phyloP scores from a whole-genome alignment of 129 eudicot species.

The Silybum marianum region DNA sequence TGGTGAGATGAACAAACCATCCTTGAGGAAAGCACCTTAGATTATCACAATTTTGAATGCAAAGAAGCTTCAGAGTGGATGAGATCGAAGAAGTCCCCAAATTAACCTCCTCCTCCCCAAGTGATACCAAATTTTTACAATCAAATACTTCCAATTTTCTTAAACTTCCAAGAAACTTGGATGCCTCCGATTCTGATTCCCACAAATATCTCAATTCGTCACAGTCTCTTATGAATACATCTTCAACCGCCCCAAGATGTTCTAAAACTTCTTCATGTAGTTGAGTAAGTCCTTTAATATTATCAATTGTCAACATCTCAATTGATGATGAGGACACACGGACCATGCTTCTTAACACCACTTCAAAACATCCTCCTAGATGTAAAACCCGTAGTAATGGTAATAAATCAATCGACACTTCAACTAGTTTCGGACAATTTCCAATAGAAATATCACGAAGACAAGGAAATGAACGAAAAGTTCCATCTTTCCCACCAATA shows the following conservation, averaged over 20 bases:
- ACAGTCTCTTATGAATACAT: background rate
- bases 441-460: background rate
- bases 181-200: background rate
- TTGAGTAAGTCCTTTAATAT: background rate
- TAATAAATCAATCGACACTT: background rate
- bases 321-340: background rate
- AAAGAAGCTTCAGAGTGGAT: conserved; percentile 10
- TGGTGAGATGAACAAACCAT: background rate
- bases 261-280: background rate
- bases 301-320: background rate
- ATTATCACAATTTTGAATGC: background rate
- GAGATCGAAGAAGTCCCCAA: background rate
- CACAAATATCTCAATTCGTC: background rate
- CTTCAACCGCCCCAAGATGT: background rate
- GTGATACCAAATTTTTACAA: background rate
- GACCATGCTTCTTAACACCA: background rate
- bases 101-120: background rate
- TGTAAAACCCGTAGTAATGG: background rate
- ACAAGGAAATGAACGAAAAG: background rate
- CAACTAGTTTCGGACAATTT: background rate
- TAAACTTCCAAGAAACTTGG: background rate
- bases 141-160: background rate
- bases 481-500: conserved; percentile 4
- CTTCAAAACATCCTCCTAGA: background rate
- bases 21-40: background rate